Base-by-base conservation (phyloP, 495 filamentous ascomycete species). In the Penicillium flavigenum region DNA sequence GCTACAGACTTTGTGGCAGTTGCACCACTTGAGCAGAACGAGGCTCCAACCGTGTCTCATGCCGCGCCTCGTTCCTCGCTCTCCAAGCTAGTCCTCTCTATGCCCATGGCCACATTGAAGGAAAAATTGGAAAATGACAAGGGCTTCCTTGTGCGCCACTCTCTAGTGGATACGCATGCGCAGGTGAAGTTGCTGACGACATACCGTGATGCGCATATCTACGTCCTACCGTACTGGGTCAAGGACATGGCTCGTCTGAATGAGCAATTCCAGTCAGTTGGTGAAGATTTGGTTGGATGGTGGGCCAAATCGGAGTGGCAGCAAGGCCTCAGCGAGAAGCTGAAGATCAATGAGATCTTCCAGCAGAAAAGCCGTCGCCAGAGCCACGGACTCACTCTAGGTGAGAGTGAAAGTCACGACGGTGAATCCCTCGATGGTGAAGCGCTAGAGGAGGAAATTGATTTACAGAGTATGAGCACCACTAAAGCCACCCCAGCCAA, bases 261-360 rank as follows among this genome's bases (percentile, higher is more conserved):
- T 58, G 87, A 93, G 19, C 84, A 78, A 19, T 81, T 98, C 44
- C 88, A 96, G 50, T 92, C 84, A 41, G 83, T 99, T 52, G 87
- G 88, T 50, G 94, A 99, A 73, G 95, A 98, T 63, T 81, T 97
- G 19, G 72, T 99, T 17, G 93, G 92, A 12, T 96, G 88, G 87
- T 96, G 92, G 92, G 91, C 91, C 12, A 98, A 98, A 68, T 81
- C 92, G 1, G 84, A 81, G 34, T 99, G 94, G 94, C 92, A 97
- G 71, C 76, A 82, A 22, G 88, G 90, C 0, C 75, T 97, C 0
- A 83, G 79, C 1, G 81, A 85, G 17, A 97, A 96, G 71, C 79
- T 98, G 8, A 81, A 84, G 3, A 71, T 98, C 29, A 72, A 78
- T 41, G 77, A 88, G 39, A 81, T 94, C 38, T 79, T 96, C 49